A percentile compares a stretch with the other conserved stretches of the same genome.
phyloP scores from a whole-genome alignment of 768 basidiomycete species.

The Xerocomellus chrysenteron region DNA sequence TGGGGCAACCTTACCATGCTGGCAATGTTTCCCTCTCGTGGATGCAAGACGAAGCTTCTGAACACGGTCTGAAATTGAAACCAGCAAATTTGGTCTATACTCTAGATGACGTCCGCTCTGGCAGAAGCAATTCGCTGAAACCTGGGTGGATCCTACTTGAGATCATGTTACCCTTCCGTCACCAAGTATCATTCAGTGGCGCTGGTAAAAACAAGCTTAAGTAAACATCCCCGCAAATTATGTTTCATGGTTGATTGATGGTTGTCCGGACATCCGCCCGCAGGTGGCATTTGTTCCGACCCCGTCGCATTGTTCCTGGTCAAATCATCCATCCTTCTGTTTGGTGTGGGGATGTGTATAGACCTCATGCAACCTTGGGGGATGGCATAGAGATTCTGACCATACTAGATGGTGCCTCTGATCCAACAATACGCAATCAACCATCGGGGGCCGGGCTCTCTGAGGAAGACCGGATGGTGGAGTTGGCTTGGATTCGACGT shows the following conservation, averaged over 20 bases:
- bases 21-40: not conserved
- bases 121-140: not conserved
- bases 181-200: slow-evolving; percentile 2
- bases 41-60: not conserved
- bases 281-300: not conserved
- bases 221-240: not conserved
- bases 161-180: not conserved
- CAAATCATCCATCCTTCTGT: not conserved
- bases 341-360: not conserved
- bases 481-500: not conserved
- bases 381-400: not conserved
- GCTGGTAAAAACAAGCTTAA: too few species aligned
- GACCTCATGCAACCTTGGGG: not conserved
- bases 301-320: slow-evolving; percentile 1
- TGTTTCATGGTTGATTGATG: not conserved
- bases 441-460: not conserved
- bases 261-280: too few species aligned
- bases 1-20: not conserved
- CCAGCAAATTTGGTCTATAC: not conserved
- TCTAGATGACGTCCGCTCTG: not conserved
- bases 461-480: too few species aligned
- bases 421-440: not conserved
- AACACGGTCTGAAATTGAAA: not conserved
- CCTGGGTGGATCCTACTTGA: not conserved
- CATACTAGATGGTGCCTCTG: not conserved